phyloP scores from a whole-genome alignment of 352 stramenopile species.

The Phytophthora quininea region DNA sequence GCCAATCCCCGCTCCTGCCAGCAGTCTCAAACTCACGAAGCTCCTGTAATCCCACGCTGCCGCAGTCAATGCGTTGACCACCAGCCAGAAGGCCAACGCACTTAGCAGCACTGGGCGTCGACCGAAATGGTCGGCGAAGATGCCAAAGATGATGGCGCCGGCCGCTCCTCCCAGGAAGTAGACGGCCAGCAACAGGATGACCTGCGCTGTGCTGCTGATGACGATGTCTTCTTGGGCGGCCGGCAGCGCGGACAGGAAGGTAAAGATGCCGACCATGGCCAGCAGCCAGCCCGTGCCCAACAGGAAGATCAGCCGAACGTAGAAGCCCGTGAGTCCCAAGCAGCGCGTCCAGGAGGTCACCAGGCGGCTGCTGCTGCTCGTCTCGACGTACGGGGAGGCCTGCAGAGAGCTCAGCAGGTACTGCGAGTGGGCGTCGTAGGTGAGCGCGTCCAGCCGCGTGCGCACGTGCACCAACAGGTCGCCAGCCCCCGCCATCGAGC shows the following conservation, averaged over 20 bases:
- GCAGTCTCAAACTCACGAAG: conserved; percentile 48
- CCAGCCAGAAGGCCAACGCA: conserved; percentile 43
- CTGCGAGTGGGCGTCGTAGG: conserved; percentile 47
- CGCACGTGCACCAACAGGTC: conserved; percentile 53
- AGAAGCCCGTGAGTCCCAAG: conserved; percentile 53
- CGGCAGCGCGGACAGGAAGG: conserved; percentile 42
- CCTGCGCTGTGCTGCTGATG: conserved; percentile 29
- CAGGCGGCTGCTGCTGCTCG: too few species aligned
- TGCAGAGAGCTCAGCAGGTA: too few species aligned
- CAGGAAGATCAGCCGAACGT: conserved; percentile 48
- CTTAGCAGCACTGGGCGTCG: conserved; percentile 47
- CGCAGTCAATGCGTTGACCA: conserved; percentile 48
- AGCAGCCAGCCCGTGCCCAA: conserved; percentile 56
- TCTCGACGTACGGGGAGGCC: too few species aligned
- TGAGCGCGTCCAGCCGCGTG: conserved; percentile 59
- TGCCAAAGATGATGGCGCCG: conserved; percentile 56
- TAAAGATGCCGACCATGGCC: conserved; percentile 46
- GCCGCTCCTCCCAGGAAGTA: conserved; percentile 54
- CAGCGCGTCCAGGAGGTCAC: background rate
- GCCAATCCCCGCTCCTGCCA: conserved; percentile 57
- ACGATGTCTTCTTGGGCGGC: conserved; percentile 29
- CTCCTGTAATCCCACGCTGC: conserved; percentile 41
- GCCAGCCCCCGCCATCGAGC: conserved; percentile 31
- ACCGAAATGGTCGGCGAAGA: conserved; percentile 66
- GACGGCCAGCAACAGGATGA: conserved; percentile 39